Evolutionary conservation across 192 early-diverging fungal genomes (phyloP), one percentile per base, ranked within the genome.

Genomic region (Entrophospora sp.): DNA sequence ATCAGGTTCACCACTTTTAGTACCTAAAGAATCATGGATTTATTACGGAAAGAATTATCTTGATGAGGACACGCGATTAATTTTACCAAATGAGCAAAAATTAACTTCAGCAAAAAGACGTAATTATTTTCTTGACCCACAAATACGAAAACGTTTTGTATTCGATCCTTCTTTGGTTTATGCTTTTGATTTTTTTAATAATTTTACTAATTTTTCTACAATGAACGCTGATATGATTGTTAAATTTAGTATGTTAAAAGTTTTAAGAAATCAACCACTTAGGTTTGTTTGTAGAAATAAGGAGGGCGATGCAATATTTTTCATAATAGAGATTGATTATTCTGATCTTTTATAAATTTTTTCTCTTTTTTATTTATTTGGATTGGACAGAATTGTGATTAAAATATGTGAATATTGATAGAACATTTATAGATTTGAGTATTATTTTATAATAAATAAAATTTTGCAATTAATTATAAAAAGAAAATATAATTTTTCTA

Each of bases 161-260:
- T 62, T 75, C 34, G 20, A 69, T 31, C 74, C 74, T 22, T 27
- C 52, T 10, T 34, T 66, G 8, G 56, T 75, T 1, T 61, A 72
- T 18, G 62, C 67, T 9, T 71, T 61, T 36, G 74, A 75, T 36
- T 75, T 75, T 61, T 75, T 72, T 42, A 75, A 75, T 16, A 72
- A 75, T 25, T 75, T 75, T 61, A 75, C 71, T 5, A 46, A 75
- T 44, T 69, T 75, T 62, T 70, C 67, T 22, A 72, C 37, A 1
- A 58, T 57, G 66, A 42, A 53, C 22, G 74, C 71, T 1, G 51
- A 46, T 16, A 75, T 75, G 74, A 36, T 68, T 32, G 27, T 75
- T n/a, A 66, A 58, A 10, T 69, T 75, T 49, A 61, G 44, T 35
- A 72, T 75, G 35, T 42, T 60, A 16, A 49, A 43, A 45, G 63